Evolutionary conservation across 2,329 filamentous ascomycete genomes (phyloP).

Genomic region (Pestalotiopsis sp.): DNA sequence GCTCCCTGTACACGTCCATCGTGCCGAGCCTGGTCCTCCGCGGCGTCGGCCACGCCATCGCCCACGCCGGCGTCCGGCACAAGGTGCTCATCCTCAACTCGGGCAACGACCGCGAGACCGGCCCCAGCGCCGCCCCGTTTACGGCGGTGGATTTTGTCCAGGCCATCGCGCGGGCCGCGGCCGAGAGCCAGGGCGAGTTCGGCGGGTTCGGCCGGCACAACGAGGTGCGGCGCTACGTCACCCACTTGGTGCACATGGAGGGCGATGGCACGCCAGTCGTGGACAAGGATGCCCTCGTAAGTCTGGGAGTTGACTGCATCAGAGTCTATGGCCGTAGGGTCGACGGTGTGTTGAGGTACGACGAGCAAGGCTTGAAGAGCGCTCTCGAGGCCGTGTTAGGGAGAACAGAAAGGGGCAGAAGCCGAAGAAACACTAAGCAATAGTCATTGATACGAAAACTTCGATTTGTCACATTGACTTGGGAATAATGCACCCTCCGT

Average conservation of each 20-base stretch:
- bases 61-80: constrained; percentile 46
- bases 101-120: constrained; percentile 83
- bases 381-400: constrained; percentile 80
- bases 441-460: neutral
- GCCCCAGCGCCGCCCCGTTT: constrained; percentile 66
- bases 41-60: constrained; percentile 68
- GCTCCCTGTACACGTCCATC: constrained; percentile 89
- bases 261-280: constrained; percentile 70
- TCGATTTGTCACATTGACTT: too few species aligned
- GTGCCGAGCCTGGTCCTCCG: constrained; percentile 80
- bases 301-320: constrained; percentile 76
- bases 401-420: constrained; percentile 44
- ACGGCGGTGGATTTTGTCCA: constrained; percentile 80
- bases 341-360: constrained; percentile 65
- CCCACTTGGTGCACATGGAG: constrained; percentile 81
- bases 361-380: constrained; percentile 72
- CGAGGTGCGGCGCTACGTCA: constrained; percentile 70
- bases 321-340: constrained; percentile 73
- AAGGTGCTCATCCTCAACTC: constrained; percentile 89
- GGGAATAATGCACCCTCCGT: too few species aligned
- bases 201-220: neutral
- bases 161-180: constrained; percentile 75
- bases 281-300: constrained; percentile 63
- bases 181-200: constrained; percentile 61
- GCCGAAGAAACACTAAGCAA: constrained; percentile 45